phyloP scores from a whole-genome alignment of 192 early-diverging fungal genomes.

The Rhizophagus clarus region DNA sequence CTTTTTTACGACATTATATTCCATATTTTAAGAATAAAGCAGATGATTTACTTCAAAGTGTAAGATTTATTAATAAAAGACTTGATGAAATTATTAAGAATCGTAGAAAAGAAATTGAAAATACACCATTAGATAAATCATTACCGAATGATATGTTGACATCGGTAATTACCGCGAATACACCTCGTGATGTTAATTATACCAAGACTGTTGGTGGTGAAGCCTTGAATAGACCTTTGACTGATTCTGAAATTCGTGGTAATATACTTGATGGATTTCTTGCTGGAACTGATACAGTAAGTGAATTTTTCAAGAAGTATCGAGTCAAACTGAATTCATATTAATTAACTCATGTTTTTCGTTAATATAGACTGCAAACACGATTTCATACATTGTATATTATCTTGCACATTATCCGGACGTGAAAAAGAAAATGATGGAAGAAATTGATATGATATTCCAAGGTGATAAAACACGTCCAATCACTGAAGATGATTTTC shows the following conservation, averaged over 20 bases:
- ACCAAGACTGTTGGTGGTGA: neutral
- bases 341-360: neutral
- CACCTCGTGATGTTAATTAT: constrained; percentile 1
- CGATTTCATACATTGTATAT: neutral
- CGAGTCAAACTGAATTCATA: no score
- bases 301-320: neutral
- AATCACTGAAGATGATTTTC: neutral
- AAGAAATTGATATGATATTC: constrained; percentile 2
- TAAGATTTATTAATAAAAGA: neutral
- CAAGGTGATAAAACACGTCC: neutral
- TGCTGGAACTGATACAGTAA: constrained; percentile 21
- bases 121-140: neutral
- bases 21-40: neutral
- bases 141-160: constrained; percentile 21
- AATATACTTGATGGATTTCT: neutral
- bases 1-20: neutral
- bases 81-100: neutral
- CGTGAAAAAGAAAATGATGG: neutral
- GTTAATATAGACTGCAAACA: constrained; percentile 3
- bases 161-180: constrained; percentile 10
- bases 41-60: neutral
- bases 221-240: neutral
- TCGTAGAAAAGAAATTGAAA: constrained; percentile 18
- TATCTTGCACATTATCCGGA: neutral
- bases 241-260: constrained; percentile 4